These are phyloP conservation scores for Allium cepa DNA, from an alignment of 106 monocot genomes.

Conservation along the genomic window DNA sequence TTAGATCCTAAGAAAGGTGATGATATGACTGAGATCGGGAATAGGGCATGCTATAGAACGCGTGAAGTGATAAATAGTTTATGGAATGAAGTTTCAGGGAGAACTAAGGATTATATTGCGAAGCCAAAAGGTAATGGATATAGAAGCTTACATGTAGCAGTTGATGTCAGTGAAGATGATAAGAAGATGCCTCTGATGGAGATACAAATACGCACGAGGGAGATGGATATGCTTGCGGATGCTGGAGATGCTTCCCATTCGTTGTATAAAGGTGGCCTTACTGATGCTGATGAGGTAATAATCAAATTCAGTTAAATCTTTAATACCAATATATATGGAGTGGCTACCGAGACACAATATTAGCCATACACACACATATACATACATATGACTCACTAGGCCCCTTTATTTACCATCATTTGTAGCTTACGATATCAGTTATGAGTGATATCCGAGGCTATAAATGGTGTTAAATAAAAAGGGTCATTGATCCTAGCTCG, in stretches of 20 bases:
- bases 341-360: too few species aligned
- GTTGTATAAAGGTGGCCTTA: slow-evolving; percentile 89
- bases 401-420: too few species aligned
- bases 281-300: slow-evolving; percentile 79
- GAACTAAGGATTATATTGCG: slow-evolving; percentile 85
- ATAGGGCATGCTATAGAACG: slow-evolving; percentile 57
- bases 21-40: slow-evolving; percentile 23
- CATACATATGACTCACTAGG: too few species aligned
- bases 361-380: too few species aligned
- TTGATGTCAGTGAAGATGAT: slow-evolving; percentile 52
- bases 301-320: neutral
- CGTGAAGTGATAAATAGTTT: slow-evolving; percentile 48
- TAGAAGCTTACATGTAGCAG: slow-evolving; percentile 77
- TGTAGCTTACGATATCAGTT: too few species aligned
- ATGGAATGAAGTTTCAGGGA: slow-evolving; percentile 65
- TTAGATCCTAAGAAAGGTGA: slow-evolving; percentile 39
- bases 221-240: slow-evolving; percentile 73
- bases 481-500: too few species aligned
- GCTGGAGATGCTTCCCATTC: slow-evolving; percentile 93
- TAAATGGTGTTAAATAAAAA: too few species aligned
- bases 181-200: slow-evolving; percentile 62
- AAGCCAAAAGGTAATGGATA: slow-evolving; percentile 88
- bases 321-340: too few species aligned
- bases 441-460: too few species aligned
- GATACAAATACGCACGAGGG: slow-evolving; percentile 85